Percentiles rank a stretch among this genome's conserved stretches.
Conservation (phyloP, 306 rosid species). For the Cyclanthera cordifolia region DNA sequence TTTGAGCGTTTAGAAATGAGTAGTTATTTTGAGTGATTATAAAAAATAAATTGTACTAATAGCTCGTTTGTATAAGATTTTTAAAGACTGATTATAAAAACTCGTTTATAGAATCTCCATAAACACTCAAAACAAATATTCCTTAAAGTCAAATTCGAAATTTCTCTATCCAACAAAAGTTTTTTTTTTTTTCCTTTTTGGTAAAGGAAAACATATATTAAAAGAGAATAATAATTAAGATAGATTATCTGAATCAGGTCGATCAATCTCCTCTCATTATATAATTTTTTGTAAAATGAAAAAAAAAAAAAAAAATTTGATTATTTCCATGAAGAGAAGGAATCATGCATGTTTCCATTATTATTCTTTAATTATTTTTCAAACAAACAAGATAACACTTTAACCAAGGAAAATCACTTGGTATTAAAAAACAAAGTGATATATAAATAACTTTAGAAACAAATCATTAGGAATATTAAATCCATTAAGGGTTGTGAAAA, state of each 20-base stretch:
- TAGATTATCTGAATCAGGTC: background rate
- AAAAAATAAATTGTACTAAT: too few species aligned
- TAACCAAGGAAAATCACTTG: background rate
- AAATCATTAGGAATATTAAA: background rate
- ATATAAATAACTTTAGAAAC: background rate
- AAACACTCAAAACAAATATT: too few species aligned
- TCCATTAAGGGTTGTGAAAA: background rate
- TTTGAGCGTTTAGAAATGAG: too few species aligned
- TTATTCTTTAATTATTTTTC: background rate
- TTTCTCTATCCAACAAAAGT: too few species aligned
- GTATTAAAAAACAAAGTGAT: background rate
- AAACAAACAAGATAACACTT: background rate
- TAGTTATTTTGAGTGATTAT: too few species aligned
- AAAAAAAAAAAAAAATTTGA: background rate
- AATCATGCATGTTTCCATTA: background rate
- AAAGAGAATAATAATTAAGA: background rate
- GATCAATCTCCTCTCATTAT: background rate
- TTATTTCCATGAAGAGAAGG: slow-evolving; percentile 1
- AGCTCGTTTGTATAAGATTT: too few species aligned
- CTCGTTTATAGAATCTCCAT: too few species aligned
- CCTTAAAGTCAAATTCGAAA: too few species aligned
- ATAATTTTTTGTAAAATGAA: background rate
- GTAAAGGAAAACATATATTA: background rate
- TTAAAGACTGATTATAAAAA: too few species aligned
- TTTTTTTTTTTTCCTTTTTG: too few species aligned